phyloP scores from a whole-genome alignment of 2,329 filamentous ascomycete species.

The Aspergillus pseudoglaucus region DNA sequence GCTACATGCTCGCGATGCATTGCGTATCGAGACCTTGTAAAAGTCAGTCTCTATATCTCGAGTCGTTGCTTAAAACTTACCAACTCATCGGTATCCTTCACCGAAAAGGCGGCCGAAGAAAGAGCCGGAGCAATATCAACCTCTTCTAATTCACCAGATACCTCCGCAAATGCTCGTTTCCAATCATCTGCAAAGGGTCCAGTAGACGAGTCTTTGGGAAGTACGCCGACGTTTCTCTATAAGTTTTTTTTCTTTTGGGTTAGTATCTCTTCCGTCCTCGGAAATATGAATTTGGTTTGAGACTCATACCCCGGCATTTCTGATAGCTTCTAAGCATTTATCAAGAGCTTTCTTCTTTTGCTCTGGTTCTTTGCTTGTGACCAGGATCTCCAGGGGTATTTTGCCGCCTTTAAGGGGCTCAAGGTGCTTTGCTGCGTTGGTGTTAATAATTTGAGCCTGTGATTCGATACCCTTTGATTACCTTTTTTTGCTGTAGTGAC shows the following conservation, averaged over 20 bases:
- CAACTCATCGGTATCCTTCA: slow-evolving; percentile 93
- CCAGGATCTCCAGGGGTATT: slow-evolving; percentile 83
- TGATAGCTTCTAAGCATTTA: slow-evolving; percentile 79
- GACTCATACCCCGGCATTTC: slow-evolving; percentile 68
- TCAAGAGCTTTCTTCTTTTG: slow-evolving; percentile 88
- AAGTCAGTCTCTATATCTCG: slow-evolving; percentile 7
- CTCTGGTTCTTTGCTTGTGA: slow-evolving; percentile 83
- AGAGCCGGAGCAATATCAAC: slow-evolving; percentile 78
- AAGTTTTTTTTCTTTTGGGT: slow-evolving; percentile 5
- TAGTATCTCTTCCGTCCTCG: neutral
- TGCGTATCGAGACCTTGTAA: slow-evolving; percentile 73
- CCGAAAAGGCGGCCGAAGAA: slow-evolving; percentile 74
- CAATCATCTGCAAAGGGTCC: slow-evolving; percentile 95
- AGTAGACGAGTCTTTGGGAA: slow-evolving; percentile 74
- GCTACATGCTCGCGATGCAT: slow-evolving; percentile 87
- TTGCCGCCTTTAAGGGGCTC: slow-evolving; percentile 88
- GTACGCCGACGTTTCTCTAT: slow-evolving; percentile 80
- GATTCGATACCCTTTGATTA: slow-evolving; percentile 31
- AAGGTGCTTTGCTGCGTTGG: slow-evolving; percentile 70
- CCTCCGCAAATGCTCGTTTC: slow-evolving; percentile 73
- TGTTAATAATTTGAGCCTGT: no score
- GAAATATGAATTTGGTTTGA: slow-evolving; percentile 1
- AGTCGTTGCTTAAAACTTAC: slow-evolving; percentile 33
- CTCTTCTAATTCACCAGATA: slow-evolving; percentile 79
- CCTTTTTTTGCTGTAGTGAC: slow-evolving; percentile 97